Base-by-base conservation (phyloP, 306 rosid species). In the Sechiopsis laciniata region DNA sequence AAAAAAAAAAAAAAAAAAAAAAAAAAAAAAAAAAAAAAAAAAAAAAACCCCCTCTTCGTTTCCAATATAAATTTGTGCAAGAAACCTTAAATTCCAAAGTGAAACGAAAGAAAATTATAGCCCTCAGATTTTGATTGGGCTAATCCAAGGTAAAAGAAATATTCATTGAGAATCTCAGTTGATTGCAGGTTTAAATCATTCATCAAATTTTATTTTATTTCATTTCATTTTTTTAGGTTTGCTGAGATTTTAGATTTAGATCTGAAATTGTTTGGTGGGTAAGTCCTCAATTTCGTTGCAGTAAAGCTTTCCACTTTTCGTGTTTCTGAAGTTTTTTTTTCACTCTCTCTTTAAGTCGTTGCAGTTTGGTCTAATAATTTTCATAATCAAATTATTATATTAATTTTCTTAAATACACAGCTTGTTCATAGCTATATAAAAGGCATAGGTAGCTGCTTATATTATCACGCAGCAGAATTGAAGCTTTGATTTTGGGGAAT, bases 221-320 rank as follows among this genome's bases (percentile, higher is more conserved):
- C 5, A 32, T 32, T 32, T 32, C 32, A 1, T 46, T 13, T 11
- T 26, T 21, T 60, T 29, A 52, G 52, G 55, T 15, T 52, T 7
- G 5, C 0, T 52, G 55, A 52, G 55, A 15, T 52, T 52, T 16
- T 52, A 75, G 78, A 75, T 75, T 64, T 75, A 53, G 78, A 75
- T 75, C 78, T 75, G 52, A 20, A 63, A 75, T 62, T 52, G 55
- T 75, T 61, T 10, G 62, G 72, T 72, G 37, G 52, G 63, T 56
- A 12, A 16, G 40, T 20, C 20, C 62, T 75, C 62, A 26, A 63
- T 75, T 63, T 52, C 72, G 12, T 75, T 37, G 78, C 73, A 11
- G 50, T 10, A 42, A 75, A 75, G 73, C 45, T 75, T 75, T 52
- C 64, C 15, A 24, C 64, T 63, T 75, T 75, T 75, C 78, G 78